Conservation (phyloP, 164 flowering plant genomes). For the Aristolochia californica region DNA sequence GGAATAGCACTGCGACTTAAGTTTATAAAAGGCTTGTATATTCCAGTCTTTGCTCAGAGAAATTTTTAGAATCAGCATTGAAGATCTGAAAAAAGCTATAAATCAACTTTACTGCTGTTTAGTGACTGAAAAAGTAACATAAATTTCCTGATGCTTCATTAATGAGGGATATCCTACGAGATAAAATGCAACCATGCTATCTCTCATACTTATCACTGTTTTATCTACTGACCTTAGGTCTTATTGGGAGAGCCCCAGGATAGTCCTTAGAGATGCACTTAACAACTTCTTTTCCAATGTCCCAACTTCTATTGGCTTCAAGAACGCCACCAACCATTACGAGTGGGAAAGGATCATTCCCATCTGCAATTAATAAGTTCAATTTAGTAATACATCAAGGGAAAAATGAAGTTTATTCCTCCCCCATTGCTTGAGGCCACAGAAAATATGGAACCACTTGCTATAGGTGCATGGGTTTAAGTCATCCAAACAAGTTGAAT, state of each 20-base stretch:
- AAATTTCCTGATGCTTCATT: not conserved
- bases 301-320: constrained; percentile 79
- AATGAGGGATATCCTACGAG: not conserved
- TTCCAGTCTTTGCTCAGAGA: no score
- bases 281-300: constrained; percentile 72
- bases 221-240: constrained; percentile 68
- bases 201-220: not conserved
- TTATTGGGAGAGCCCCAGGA: constrained; percentile 57
- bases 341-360: constrained; percentile 60
- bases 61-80: no score
- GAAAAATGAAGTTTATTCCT: no score
- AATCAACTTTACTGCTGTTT: no score
- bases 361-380: constrained; percentile 46
- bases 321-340: constrained; percentile 98
- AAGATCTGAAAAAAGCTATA: no score
- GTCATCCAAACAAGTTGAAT: not conserved
- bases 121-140: no score
- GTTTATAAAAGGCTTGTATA: no score
- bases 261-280: constrained; percentile 42
- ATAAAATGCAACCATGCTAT: not conserved
- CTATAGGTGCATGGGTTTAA: not conserved
- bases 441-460: not conserved
- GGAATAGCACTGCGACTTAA: no score
- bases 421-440: not conserved
- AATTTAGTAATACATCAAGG: not conserved